These are phyloP conservation scores for Agarophyton chilense DNA, from an alignment of 23 red algal species.

Conservation along the genomic window DNA sequence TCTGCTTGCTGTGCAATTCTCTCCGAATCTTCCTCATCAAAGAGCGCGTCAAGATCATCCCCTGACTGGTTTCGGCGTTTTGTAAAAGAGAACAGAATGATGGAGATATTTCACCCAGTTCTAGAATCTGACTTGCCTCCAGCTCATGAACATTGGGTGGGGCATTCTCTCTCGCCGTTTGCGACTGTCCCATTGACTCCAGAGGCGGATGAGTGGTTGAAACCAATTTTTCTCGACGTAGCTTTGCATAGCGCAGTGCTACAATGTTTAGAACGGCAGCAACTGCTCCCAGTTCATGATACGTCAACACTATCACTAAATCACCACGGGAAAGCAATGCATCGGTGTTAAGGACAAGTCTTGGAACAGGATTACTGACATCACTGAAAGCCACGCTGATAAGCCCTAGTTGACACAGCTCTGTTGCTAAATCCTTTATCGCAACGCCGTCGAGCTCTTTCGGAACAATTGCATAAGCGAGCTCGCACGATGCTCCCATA, in stretches of 20 bases:
- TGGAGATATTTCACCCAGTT: not conserved
- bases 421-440: conserved; percentile 33
- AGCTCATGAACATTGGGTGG: not conserved
- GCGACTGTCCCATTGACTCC: not conserved
- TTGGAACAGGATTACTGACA: not conserved
- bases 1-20: not conserved
- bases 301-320: conserved; percentile 61
- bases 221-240: not conserved
- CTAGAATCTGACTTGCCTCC: not conserved
- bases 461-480: conserved; percentile 61
- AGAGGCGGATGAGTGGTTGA: not conserved
- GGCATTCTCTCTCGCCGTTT: not conserved
- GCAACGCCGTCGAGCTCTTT: conserved; percentile 48
- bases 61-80: not conserved
- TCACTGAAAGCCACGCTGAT: conserved; percentile 25
- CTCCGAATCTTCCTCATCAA: not conserved
- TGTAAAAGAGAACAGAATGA: not conserved
- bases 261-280: conserved; percentile 21
- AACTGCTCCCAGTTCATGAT: conserved; percentile 33
- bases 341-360: conserved; percentile 18
- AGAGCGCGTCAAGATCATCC: conserved; percentile 40
- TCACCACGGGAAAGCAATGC: conserved; percentile 26
- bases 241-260: conserved; percentile 10
- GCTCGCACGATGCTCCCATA: conserved; percentile 51
- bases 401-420: conserved; percentile 51